phyloP scores from a whole-genome alignment of 73 alveolate genomes.

The Symbiodinium pilosum region DNA sequence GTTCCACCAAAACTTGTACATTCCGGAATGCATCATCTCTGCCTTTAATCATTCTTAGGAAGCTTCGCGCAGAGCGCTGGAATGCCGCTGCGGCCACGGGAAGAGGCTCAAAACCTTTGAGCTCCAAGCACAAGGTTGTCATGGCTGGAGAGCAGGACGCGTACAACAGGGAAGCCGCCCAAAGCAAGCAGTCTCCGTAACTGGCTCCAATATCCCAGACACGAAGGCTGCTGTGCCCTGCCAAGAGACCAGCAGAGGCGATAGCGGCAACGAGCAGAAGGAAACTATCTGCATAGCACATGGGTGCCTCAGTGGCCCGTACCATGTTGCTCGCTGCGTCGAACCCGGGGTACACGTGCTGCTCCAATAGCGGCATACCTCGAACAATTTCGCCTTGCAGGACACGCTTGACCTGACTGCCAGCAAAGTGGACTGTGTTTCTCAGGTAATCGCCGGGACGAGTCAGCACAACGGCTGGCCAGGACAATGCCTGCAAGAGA shows the following conservation, averaged over 20 bases:
- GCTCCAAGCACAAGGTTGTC: background rate
- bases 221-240: background rate
- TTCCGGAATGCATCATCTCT: background rate
- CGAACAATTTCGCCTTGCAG: background rate
- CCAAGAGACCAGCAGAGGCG: background rate
- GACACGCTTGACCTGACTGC: background rate
- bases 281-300: conserved; percentile 41
- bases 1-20: conserved; percentile 16
- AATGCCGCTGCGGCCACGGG: conserved; percentile 46
- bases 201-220: conserved; percentile 85
- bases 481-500: conserved; percentile 30
- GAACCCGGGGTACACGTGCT: conserved; percentile 58
- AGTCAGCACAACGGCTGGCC: conserved; percentile 40
- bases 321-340: conserved; percentile 84
- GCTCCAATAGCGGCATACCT: conserved; percentile 5
- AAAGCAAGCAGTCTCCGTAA: conserved; percentile 53
- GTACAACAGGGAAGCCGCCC: background rate
- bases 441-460: conserved; percentile 25
- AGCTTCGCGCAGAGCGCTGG: conserved; percentile 15
- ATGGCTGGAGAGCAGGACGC: too few relatives aligned
- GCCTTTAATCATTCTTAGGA: background rate
- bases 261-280: background rate
- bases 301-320: conserved; percentile 32
- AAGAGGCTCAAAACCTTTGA: conserved; percentile 42
- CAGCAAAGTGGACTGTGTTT: conserved; percentile 39